phyloP scores from a whole-genome alignment of 2,329 filamentous ascomycete species.

The Cadophora sp. region DNA sequence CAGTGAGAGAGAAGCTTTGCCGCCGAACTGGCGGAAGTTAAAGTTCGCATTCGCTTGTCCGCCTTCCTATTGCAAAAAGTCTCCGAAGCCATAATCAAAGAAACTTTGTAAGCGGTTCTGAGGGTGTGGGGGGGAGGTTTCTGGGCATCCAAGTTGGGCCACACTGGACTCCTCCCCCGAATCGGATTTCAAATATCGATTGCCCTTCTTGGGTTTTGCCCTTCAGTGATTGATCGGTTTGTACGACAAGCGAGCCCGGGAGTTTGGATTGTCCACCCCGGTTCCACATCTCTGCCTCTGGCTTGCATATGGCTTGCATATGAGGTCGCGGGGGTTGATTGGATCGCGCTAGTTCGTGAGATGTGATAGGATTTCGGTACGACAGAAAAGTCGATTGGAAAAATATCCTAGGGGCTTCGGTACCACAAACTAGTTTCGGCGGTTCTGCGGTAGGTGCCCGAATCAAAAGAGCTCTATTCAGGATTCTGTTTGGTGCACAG shows the following conservation, averaged over 20 bases:
- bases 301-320: background rate
- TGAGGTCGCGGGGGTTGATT: background rate
- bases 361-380: conserved; percentile 4
- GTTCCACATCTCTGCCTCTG: background rate
- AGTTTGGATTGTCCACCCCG: background rate
- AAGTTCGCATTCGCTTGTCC: background rate
- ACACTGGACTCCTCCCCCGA: background rate
- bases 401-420: background rate
- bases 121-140: background rate
- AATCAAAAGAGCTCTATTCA: background rate
- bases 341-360: background rate
- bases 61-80: background rate
- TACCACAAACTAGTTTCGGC: background rate
- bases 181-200: background rate
- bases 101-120: background rate
- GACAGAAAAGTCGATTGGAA: background rate
- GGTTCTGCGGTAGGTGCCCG: background rate
- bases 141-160: too few relatives aligned
- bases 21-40: background rate
- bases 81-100: conserved; percentile 1
- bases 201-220: background rate
- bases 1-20: background rate
- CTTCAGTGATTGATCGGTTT: background rate
- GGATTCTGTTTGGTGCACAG: background rate
- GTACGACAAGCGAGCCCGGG: conserved; percentile 15